Conservation (phyloP, 305 asterid genomes). For the Petunia hybrid region DNA sequence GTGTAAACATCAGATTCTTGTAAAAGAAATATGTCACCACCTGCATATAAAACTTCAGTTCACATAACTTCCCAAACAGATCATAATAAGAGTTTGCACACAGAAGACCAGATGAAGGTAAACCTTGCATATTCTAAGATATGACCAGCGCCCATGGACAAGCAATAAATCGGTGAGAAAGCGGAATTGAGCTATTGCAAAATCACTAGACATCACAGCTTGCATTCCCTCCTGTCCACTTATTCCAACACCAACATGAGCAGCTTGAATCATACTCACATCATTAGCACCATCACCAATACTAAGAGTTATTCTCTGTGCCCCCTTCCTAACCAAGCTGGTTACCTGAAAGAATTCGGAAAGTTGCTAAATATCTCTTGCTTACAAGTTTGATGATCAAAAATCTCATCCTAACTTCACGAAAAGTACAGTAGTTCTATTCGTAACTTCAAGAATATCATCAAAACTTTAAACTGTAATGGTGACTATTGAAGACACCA, state of each 20-base stretch:
- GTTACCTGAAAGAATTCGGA: conserved; percentile 74
- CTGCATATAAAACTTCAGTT: conserved; percentile 51
- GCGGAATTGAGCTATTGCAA: conserved; percentile 98
- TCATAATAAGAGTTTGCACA: conserved; percentile 29
- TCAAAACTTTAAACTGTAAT: conserved; percentile 20
- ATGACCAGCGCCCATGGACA: conserved; percentile 99
- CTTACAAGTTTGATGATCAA: conserved; percentile 25
- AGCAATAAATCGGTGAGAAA: conserved; percentile 93
- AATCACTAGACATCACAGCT: conserved; percentile 99
- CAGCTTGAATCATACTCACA: conserved; percentile 99
- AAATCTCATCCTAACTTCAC: conserved; percentile 19
- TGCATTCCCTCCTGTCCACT: conserved; percentile 99
- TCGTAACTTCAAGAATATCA: conserved; percentile 19
- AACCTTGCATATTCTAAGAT: conserved; percentile 99
- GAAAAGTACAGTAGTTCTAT: background rate
- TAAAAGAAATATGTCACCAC: conserved; percentile 97
- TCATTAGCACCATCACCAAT: conserved; percentile 99
- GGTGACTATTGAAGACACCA: conserved; percentile 8
- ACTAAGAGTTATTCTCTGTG: conserved; percentile 91
- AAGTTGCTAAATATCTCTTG: conserved; percentile 20
- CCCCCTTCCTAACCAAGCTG: conserved; percentile 94
- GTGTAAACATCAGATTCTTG: conserved; percentile 94
- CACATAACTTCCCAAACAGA: conserved; percentile 33
- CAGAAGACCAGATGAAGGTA: conserved; percentile 36
- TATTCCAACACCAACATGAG: conserved; percentile 99